Evolutionary conservation across 2,329 filamentous ascomycete species (phyloP).

Genomic region (Fonsecaea nubica): DNA sequence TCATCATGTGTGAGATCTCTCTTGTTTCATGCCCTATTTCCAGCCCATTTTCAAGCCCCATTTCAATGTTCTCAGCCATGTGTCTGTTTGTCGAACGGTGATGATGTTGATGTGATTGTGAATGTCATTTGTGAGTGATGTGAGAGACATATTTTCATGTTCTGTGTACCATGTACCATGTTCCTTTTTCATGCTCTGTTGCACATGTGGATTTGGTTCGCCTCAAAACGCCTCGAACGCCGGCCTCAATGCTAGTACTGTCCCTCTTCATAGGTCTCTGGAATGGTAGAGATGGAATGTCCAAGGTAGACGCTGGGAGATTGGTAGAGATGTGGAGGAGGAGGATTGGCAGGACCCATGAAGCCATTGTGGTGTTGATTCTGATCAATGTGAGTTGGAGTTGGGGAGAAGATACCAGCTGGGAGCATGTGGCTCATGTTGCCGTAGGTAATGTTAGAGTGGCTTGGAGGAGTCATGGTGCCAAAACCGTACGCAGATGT

Average conservation of each 20-base stretch:
- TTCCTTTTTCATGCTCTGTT: background rate
- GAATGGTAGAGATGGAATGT: constrained; percentile 22
- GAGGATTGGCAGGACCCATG: background rate
- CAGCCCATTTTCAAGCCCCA: background rate
- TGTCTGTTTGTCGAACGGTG: background rate
- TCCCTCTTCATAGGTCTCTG: constrained; percentile 23
- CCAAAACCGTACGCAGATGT: constrained; percentile 4
- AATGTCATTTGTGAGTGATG: constrained; percentile 1
- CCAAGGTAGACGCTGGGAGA: background rate
- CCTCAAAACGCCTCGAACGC: constrained; percentile 16
- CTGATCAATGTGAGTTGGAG: constrained; percentile 13
- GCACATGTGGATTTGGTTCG: background rate
- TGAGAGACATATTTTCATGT: constrained; percentile 15
- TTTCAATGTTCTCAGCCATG: constrained; percentile 1
- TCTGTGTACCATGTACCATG: background rate
- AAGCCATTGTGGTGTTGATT: background rate
- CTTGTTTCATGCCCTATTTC: background rate
- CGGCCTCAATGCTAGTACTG: constrained; percentile 8
- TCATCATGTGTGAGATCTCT: background rate
- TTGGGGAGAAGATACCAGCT: constrained; percentile 23
- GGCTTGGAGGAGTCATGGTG: constrained; percentile 23
- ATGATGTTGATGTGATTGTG: constrained; percentile 4
- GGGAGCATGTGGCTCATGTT: constrained; percentile 22
- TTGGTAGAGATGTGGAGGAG: background rate
- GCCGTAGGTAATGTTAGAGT: background rate